A percentile compares a stretch with the other conserved stretches of the same genome.
phyloP scores from a whole-genome alignment of 2,329 filamentous ascomycete genomes.

The Aspergillus brunneoviolaceus region DNA sequence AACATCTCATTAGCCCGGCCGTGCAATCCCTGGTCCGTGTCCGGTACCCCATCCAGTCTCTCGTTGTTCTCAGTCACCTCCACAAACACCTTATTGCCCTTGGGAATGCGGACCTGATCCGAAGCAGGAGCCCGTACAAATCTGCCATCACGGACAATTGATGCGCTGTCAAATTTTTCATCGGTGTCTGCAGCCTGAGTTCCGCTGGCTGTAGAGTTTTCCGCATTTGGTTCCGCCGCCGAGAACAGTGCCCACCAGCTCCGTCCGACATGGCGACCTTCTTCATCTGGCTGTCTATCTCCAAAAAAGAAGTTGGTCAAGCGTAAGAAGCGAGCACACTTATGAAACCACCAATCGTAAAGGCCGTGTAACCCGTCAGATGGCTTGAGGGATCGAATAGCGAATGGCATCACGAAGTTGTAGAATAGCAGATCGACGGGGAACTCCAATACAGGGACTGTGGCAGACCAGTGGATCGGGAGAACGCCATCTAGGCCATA shows the following conservation, averaged over 20 bases:
- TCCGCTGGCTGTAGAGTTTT: slow-evolving; percentile 35
- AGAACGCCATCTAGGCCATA: slow-evolving; percentile 68
- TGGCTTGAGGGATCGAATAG: slow-evolving; percentile 80
- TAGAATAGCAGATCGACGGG: slow-evolving; percentile 93
- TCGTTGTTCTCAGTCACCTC: slow-evolving; percentile 68
- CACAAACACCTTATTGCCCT: slow-evolving; percentile 77
- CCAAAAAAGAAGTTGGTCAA: slow-evolving; percentile 93
- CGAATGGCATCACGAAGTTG: slow-evolving; percentile 90
- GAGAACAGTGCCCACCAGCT: slow-evolving; percentile 53
- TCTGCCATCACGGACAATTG: slow-evolving; percentile 68
- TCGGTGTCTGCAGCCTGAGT: slow-evolving; percentile 31
- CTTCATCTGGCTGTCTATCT: slow-evolving; percentile 76
- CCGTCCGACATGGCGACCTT: slow-evolving; percentile 64
- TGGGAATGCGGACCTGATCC: slow-evolving; percentile 91
- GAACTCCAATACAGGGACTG: slow-evolving; percentile 89
- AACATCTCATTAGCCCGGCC: slow-evolving; percentile 62
- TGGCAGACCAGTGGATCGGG: slow-evolving; percentile 90
- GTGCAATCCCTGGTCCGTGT: slow-evolving; percentile 58
- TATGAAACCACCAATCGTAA: slow-evolving; percentile 95
- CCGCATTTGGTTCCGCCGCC: slow-evolving; percentile 39
- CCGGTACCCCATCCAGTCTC: slow-evolving; percentile 59
- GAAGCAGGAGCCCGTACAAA: slow-evolving; percentile 93
- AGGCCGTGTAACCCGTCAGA: slow-evolving; percentile 79
- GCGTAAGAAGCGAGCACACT: slow-evolving; percentile 74
- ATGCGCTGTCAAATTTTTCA: slow-evolving; percentile 44